Percentiles rank a stretch among this genome's conserved stretches.
Conservation (phyloP, 148 eudicot species). For the Agrostemma githago region DNA sequence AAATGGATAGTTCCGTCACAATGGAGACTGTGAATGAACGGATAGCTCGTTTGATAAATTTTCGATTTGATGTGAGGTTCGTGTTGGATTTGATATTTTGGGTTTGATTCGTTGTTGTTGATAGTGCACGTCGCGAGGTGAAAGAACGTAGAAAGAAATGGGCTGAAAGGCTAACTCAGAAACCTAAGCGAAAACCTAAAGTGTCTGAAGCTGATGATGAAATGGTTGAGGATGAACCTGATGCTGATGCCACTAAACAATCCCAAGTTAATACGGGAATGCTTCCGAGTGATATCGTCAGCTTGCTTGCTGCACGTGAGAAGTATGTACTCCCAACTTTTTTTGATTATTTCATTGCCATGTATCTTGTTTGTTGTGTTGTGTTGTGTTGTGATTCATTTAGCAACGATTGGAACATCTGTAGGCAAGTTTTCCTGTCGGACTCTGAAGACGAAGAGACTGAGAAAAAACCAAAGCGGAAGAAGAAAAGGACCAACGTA, state of each 20-base stretch:
- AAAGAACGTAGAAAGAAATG: constrained; percentile 70
- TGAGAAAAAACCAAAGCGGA: constrained; percentile 37
- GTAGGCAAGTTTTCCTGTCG: constrained; percentile 39
- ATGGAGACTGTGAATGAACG: too few species aligned
- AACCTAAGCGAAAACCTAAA: constrained; percentile 20
- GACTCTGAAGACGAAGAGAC: constrained; percentile 78
- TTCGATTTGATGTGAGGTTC: neutral
- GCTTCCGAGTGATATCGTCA: constrained; percentile 80
- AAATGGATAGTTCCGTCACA: too few species aligned
- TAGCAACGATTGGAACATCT: too few species aligned
- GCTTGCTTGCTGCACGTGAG: constrained; percentile 66
- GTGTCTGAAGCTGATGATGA: constrained; percentile 26
- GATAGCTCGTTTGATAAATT: too few species aligned
- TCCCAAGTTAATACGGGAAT: constrained; percentile 45
- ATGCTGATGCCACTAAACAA: constrained; percentile 36
- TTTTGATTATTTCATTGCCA: too few species aligned
- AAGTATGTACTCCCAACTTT: constrained; percentile 41
- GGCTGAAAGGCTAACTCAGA: constrained; percentile 64
- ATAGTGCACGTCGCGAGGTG: constrained; percentile 62
- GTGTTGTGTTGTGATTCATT: too few species aligned
- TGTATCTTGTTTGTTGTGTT: too few species aligned
- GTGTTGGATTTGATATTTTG: neutral
- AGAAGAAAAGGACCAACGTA: constrained; percentile 52
- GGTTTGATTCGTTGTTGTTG: neutral
- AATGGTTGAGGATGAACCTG: constrained; percentile 36